Evolutionary conservation across 495 filamentous ascomycete genomes (phyloP).

Genomic region (Trichocladium antarcticum): DNA sequence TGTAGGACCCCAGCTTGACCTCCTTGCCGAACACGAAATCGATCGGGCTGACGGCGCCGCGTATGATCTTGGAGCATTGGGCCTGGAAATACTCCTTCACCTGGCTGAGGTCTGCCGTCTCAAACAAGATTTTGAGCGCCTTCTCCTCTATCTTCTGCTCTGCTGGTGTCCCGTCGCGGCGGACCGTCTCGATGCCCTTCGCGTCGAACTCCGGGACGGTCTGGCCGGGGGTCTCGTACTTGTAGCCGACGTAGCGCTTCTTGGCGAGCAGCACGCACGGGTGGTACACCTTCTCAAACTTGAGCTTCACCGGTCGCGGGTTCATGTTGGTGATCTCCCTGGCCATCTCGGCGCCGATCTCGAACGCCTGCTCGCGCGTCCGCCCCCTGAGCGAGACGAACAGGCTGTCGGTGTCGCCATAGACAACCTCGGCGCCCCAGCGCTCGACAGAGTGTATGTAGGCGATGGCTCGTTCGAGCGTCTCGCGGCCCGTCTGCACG

Average conservation of each 20-base stretch:
- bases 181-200: conserved; percentile 94
- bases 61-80: conserved; percentile 91
- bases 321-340: conserved; percentile 80
- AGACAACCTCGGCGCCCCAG: conserved; percentile 94
- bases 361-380: conserved; percentile 77
- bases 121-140: conserved; percentile 71
- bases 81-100: conserved; percentile 86
- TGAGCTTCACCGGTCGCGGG: conserved; percentile 85
- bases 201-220: conserved; percentile 86
- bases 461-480: conserved; percentile 84
- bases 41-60: conserved; percentile 46
- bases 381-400: conserved; percentile 86
- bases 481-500: conserved; percentile 89
- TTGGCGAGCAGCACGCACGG: conserved; percentile 90
- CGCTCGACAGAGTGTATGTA: conserved; percentile 75
- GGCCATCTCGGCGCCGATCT: conserved; percentile 89
- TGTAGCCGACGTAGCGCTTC: conserved; percentile 97
- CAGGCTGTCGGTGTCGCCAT: conserved; percentile 95
- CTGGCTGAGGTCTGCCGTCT: conserved; percentile 75
- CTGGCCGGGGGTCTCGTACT: conserved; percentile 75
- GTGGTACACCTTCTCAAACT: conserved; percentile 97
- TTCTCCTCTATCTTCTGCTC: conserved; percentile 98
- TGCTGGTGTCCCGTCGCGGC: conserved; percentile 86
- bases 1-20: conserved; percentile 84
- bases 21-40: conserved; percentile 65